Evolutionary conservation across 2,329 filamentous ascomycete genomes (phyloP).

Genomic region (Xylariales sp.): DNA sequence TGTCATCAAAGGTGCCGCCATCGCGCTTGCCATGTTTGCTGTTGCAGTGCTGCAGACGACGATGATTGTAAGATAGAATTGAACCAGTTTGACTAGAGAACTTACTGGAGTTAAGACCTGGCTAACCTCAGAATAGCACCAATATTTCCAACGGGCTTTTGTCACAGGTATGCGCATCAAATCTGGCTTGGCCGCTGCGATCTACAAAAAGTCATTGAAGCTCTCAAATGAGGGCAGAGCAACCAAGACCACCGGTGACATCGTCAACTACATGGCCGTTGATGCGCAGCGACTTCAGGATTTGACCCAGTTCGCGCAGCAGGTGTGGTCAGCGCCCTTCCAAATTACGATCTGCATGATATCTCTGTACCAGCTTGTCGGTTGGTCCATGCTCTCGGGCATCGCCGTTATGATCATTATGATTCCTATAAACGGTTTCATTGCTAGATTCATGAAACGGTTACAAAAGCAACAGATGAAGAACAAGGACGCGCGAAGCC

Average conservation of each 20-base stretch:
- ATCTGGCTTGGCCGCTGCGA: slow-evolving; percentile 80
- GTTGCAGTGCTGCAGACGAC: slow-evolving; percentile 83
- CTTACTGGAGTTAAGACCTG: neutral
- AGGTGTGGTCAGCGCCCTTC: slow-evolving; percentile 94
- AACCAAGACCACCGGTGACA: slow-evolving; percentile 89
- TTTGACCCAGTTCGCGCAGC: slow-evolving; percentile 90
- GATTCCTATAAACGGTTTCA: slow-evolving; percentile 92
- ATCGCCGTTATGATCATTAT: slow-evolving; percentile 94
- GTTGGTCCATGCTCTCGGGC: slow-evolving; percentile 91
- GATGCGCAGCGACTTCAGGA: slow-evolving; percentile 95
- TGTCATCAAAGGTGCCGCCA: slow-evolving; percentile 76
- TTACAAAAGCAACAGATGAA: slow-evolving; percentile 98
- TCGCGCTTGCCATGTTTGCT: slow-evolving; percentile 87
- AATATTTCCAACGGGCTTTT: slow-evolving; percentile 95
- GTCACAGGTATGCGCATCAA: slow-evolving; percentile 97
- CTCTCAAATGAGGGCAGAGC: slow-evolving; percentile 91
- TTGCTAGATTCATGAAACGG: slow-evolving; percentile 89
- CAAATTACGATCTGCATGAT: slow-evolving; percentile 95
- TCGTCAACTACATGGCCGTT: slow-evolving; percentile 99
- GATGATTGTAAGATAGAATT: slow-evolving; percentile 52
- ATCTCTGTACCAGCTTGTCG: slow-evolving; percentile 92
- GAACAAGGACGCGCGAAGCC: slow-evolving; percentile 92
- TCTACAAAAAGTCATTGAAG: slow-evolving; percentile 86
- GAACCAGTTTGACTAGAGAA: too few relatives aligned
- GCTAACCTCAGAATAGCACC: slow-evolving; percentile 48